phyloP scores from a whole-genome alignment of 306 rosid species.

The Casuarina glauca region DNA sequence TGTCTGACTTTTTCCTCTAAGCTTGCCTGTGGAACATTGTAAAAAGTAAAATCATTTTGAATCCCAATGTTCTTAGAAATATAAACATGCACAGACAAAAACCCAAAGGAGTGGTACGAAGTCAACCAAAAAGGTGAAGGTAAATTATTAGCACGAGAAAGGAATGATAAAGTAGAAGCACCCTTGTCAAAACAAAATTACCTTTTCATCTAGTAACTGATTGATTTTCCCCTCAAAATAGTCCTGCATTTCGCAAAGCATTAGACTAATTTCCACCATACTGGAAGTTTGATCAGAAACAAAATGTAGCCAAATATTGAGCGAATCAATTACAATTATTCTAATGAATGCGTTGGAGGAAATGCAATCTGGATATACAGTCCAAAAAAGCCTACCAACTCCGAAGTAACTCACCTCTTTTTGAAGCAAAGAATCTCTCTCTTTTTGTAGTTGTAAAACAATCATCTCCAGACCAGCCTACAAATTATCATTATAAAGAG shows the following conservation, averaged over 20 bases:
- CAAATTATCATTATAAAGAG: constrained; percentile 25
- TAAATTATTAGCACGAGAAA: neutral
- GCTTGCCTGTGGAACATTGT: constrained; percentile 49
- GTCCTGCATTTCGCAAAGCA: constrained; percentile 44
- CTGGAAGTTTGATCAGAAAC: neutral
- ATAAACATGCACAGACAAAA: constrained; percentile 3
- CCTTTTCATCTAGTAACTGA: constrained; percentile 47
- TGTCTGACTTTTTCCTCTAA: constrained; percentile 54
- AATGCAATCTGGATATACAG: neutral
- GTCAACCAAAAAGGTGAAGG: constrained; percentile 14
- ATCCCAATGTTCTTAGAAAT: neutral
- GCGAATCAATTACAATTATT: neutral
- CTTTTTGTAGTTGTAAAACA: constrained; percentile 50
- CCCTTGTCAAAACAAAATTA: constrained; percentile 42
- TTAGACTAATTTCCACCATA: constrained; percentile 25
- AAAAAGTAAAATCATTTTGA: constrained; percentile 28
- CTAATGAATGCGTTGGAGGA: neutral
- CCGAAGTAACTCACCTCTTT: constrained; percentile 45
- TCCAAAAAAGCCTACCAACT: neutral
- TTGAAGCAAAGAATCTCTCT: constrained; percentile 53
- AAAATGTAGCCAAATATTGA: neutral
- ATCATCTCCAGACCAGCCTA: constrained; percentile 61
- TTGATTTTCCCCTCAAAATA: constrained; percentile 43
- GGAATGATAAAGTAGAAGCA: constrained; percentile 26
- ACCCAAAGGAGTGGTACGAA: constrained; percentile 6